Conservation (phyloP, 2,329 filamentous ascomycete species). For the Pseudocercospora vitis region DNA sequence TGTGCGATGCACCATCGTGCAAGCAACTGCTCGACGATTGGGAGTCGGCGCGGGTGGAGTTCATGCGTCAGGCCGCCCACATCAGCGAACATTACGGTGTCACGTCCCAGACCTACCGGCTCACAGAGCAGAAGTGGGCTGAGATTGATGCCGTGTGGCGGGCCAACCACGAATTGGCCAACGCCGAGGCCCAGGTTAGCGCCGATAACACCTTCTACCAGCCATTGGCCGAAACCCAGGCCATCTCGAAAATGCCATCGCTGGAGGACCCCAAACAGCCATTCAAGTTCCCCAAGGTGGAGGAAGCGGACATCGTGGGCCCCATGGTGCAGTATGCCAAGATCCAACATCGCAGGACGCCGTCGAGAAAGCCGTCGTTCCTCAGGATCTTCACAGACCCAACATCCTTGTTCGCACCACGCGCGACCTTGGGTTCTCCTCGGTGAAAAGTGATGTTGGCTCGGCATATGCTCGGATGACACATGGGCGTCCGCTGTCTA, state of each 20-base stretch:
- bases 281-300: slow-evolving; percentile 83
- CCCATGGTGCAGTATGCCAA: slow-evolving; percentile 68
- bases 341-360: slow-evolving; percentile 32
- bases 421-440: slow-evolving; percentile 24
- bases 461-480: neutral
- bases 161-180: slow-evolving; percentile 64
- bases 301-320: slow-evolving; percentile 89
- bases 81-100: slow-evolving; percentile 87
- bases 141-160: slow-evolving; percentile 76
- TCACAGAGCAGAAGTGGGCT: slow-evolving; percentile 88
- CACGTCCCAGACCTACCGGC: slow-evolving; percentile 81
- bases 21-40: slow-evolving; percentile 73
- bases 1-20: slow-evolving; percentile 58
- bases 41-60: slow-evolving; percentile 80
- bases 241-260: slow-evolving; percentile 65
- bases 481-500: slow-evolving; percentile 2
- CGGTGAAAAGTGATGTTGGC: slow-evolving; percentile 16
- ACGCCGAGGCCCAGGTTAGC: slow-evolving; percentile 37
- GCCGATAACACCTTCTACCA: slow-evolving; percentile 45
- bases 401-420: slow-evolving; percentile 28
- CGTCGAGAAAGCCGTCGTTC: slow-evolving; percentile 34
- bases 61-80: slow-evolving; percentile 82
- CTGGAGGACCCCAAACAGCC: slow-evolving; percentile 65
- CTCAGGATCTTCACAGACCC: slow-evolving; percentile 39
- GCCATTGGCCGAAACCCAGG: slow-evolving; percentile 47